Evolutionary conservation across 179 eudicot genomes (phyloP).

Genomic region (Drosera spatulata): DNA sequence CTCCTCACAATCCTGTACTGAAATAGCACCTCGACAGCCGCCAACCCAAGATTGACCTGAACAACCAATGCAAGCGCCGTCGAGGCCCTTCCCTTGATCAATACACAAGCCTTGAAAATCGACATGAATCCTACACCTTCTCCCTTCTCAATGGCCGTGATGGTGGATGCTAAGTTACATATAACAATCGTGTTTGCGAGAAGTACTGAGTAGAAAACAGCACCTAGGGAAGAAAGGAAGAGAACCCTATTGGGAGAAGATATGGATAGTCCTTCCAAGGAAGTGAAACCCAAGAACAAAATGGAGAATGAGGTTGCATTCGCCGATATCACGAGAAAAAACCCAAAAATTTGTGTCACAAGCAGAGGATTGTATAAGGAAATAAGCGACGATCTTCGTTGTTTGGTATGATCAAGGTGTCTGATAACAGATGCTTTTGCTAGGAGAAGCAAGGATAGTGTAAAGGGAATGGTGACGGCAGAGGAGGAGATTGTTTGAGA

Average conservation of each 20-base stretch:
- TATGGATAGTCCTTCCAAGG: constrained; percentile 19
- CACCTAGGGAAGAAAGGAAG: constrained; percentile 30
- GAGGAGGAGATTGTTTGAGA: constrained; percentile 56
- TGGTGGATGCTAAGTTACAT: constrained; percentile 38
- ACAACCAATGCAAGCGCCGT: constrained; percentile 58
- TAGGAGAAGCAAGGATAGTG: constrained; percentile 55
- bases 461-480: constrained; percentile 43
- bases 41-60: constrained; percentile 46
- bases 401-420: constrained; percentile 6
- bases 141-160: constrained; percentile 30
- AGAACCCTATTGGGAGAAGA: constrained; percentile 22
- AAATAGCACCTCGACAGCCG: constrained; percentile 64
- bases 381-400: constrained; percentile 9
- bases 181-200: constrained; percentile 34
- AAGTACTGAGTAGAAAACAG: constrained; percentile 3
- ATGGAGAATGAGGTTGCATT: constrained; percentile 50
- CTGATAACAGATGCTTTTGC: constrained; percentile 53
- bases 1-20: constrained; percentile 42
- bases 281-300: constrained; percentile 30
- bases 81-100: constrained; percentile 42
- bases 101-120: constrained; percentile 45
- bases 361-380: constrained; percentile 28
- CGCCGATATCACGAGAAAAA: constrained; percentile 37
- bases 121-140: constrained; percentile 26
- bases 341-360: constrained; percentile 51